Base-by-base conservation (phyloP, 345 rosid species). In the Gossypium turneri region DNA sequence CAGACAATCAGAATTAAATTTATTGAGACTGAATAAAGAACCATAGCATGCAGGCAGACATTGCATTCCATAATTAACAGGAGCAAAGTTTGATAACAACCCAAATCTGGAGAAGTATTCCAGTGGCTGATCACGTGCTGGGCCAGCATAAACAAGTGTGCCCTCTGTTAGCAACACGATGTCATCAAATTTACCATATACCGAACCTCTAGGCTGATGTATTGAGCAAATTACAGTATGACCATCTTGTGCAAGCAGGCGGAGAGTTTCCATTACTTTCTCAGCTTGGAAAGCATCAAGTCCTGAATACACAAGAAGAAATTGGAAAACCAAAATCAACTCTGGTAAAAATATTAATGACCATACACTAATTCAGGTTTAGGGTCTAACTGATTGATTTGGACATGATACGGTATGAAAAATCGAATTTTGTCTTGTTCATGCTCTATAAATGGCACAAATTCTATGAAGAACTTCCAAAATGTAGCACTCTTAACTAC, bases 281-380 rank as follows among this genome's bases (percentile, higher is more conserved):
- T 92, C 97, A 67, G 98, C 97, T 85, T 95, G 99, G 81, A 95
- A 95, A 56, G 99, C 97, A 75, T 95, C 99, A 78, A 94, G 96
- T 73, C 98, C 98, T 94, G 90, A 58, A 82, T 74, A 78, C 76
- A 85, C 65, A 67, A 71, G 7, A 67, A 51, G 57, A 27, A 55
- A 65, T 74, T 41, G 7, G 48, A 50, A 61, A 62, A 66, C 2
- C 45, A 51, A 76, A 51, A 44, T 80, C 57, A 59, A 66, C 24
- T 51, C 76, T 25, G n/a, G 43, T 55, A 61, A 72, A 71, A 62
- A 45, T 24, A 72, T 47, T 24, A 45, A 67, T 63, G 56, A 10
- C 17, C 13, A 66, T 47, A 20, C 29, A 76, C 59, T 52, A 44
- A 16, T 34, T 57, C 17, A 1, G 41, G 41, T 34, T 34, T 34